Evolutionary conservation across 805 yeast species (phyloP), one percentile per base, ranked within the genome.

Genomic region (Ogataea philodendri): DNA sequence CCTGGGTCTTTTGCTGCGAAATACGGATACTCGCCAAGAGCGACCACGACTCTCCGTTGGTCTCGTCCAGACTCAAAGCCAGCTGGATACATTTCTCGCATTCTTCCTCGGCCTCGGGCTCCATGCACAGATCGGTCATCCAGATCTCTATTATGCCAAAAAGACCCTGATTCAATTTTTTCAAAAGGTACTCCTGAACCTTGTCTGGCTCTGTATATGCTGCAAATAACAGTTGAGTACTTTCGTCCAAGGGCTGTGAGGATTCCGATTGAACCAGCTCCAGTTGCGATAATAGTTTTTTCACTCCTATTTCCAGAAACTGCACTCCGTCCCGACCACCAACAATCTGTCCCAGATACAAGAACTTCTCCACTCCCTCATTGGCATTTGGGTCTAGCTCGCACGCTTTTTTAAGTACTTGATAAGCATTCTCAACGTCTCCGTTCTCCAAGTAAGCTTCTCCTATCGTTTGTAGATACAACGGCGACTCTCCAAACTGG

Each of bases 91-190:
- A 67, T 37, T 69, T 69, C 49, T 88, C 84, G 63, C 97, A 93
- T 57, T 77, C 72, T 7, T 58, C 15, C 61, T 93, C 97, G 2
- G 97, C 97, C 47, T 81, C 79, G 3, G 78, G 78, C 52, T 86
- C 95, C 96, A 89, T 87, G 66, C 97, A 89, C 45, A 89, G 66
- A 65, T 90, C 97, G 1, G 97, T 90, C 97, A 88, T 86, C 96
- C 96, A 89, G 39, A 86, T 83, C 61, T 90, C 98, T 52, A 93
- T 84, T 65, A 82, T 73, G 5, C 96, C 81, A 48, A 90, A 79
- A 17, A 86, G 65, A 0, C 90, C 96, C 54, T 80, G 84, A 45
- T 82, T 77, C 30, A 86, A 55, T 55, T 83, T 84, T 44, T 73
- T 74, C 13, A 72, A 57, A 26, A 74, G 61, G 41, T 69, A 69